phyloP scores from a whole-genome alignment of 2,329 filamentous ascomycete species.

The Lasiodiplodia sp. region DNA sequence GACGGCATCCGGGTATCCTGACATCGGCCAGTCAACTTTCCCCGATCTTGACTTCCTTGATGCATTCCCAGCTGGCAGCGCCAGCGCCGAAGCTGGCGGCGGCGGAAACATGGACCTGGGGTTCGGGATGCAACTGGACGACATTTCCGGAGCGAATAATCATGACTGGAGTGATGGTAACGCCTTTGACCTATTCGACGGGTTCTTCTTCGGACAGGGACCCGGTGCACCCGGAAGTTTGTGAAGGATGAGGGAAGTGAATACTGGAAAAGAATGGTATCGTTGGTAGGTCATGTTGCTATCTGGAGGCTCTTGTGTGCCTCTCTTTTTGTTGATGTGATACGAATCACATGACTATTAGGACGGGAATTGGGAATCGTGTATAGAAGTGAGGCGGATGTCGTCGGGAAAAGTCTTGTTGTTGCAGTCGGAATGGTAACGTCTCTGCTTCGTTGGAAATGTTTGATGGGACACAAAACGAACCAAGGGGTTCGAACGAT shows the following conservation, averaged over 20 bases:
- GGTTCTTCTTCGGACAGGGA: conserved; percentile 71
- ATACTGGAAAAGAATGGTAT: not conserved
- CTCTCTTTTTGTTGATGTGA: not conserved
- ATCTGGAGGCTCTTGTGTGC: not conserved
- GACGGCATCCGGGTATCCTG: conserved; percentile 33
- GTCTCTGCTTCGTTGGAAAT: not conserved
- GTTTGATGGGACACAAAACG: not conserved
- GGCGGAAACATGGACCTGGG: conserved; percentile 67
- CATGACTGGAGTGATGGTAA: conserved; percentile 63
- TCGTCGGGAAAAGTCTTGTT: not conserved
- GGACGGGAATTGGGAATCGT: not conserved
- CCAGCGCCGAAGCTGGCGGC: conserved; percentile 19
- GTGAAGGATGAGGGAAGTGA: not conserved
- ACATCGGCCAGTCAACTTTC: conserved; percentile 45
- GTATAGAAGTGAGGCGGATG: not conserved
- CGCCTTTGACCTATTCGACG: conserved; percentile 66
- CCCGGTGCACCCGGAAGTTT: conserved; percentile 32
- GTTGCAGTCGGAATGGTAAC: not conserved
- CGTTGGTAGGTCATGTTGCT: not conserved
- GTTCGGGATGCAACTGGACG: conserved; percentile 53
- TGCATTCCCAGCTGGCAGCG: conserved; percentile 48
- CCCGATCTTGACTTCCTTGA: conserved; percentile 64
- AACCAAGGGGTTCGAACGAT: not conserved
- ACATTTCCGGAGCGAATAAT: conserved; percentile 48
- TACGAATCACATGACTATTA: not conserved